Conservation (phyloP, 352 stramenopile genomes). For the Pythium apleroticum region DNA sequence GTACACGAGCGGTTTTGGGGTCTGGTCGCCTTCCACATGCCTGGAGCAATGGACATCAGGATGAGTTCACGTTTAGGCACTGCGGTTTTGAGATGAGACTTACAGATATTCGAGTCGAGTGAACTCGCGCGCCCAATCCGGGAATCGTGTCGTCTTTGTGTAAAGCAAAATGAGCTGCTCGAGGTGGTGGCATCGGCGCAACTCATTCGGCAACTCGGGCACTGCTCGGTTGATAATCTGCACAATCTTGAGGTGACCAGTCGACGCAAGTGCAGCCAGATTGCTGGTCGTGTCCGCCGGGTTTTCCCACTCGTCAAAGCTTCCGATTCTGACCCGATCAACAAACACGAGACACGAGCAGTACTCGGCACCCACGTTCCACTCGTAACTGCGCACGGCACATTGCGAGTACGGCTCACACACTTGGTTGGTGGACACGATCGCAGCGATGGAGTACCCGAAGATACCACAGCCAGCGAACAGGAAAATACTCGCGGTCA, state of each 20-base stretch:
- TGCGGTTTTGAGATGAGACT: not conserved
- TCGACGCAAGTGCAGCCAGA: not conserved
- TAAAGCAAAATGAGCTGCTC: conserved; percentile 17
- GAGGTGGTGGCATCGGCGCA: conserved; percentile 9
- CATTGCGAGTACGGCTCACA: conserved; percentile 6
- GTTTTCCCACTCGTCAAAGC: conserved; percentile 7
- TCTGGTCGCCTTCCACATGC: conserved; percentile 3
- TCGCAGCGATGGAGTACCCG: not conserved
- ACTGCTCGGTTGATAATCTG: conserved; percentile 10
- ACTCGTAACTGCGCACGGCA: conserved; percentile 4
- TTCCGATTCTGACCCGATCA: not conserved
- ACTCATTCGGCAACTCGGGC: conserved; percentile 1
- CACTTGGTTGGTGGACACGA: not conserved
- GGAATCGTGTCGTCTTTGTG: conserved; percentile 12
- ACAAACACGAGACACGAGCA: conserved; percentile 14
- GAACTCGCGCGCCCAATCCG: conserved; percentile 14
- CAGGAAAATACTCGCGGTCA: not conserved
- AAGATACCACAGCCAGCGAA: not conserved
- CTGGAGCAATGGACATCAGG: not conserved
- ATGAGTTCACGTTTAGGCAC: not conserved
- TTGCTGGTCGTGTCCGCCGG: conserved; percentile 1
- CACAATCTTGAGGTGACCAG: conserved; percentile 11
- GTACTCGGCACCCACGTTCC: conserved; percentile 1
- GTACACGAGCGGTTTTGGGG: not conserved
- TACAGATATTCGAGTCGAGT: conserved; percentile 9